phyloP scores from a whole-genome alignment of 1,284 basidiomycete genomes.

The Ustilago crameri region DNA sequence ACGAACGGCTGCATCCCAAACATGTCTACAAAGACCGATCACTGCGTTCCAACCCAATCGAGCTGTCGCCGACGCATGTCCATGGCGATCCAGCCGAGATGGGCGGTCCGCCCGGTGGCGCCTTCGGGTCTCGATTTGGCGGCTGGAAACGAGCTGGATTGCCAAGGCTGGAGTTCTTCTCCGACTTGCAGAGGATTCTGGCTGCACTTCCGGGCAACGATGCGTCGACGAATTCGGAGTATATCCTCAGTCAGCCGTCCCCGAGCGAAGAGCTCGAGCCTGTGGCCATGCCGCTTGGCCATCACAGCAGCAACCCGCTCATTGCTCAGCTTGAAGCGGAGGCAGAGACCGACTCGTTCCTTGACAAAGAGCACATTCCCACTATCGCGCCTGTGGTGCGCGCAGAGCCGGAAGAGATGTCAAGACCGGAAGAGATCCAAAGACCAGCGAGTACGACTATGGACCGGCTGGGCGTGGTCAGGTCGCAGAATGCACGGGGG shows the following conservation, averaged over 20 bases:
- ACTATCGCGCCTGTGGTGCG: background rate
- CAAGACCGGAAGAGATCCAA: background rate
- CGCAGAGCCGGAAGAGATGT: background rate
- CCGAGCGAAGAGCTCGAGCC: constrained; percentile 16
- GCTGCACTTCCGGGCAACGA: constrained; percentile 42
- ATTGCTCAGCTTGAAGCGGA: constrained; percentile 39
- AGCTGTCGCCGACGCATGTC: constrained; percentile 42
- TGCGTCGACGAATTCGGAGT: constrained; percentile 24
- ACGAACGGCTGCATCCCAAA: constrained; percentile 47
- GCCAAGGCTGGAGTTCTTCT: constrained; percentile 50
- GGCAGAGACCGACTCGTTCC: constrained; percentile 23
- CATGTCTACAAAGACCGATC: constrained; percentile 46
- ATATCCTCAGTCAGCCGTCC: constrained; percentile 22
- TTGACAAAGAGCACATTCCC: constrained; percentile 26
- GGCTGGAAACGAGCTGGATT: constrained; percentile 46
- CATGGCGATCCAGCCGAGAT: constrained; percentile 41
- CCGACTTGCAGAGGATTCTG: constrained; percentile 36
- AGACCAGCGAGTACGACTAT: background rate
- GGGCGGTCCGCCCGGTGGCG: constrained; percentile 29
- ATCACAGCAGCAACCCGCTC: constrained; percentile 22
- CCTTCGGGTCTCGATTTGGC: constrained; percentile 33
- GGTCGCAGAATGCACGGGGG: background rate
- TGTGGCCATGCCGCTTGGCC: constrained; percentile 38
- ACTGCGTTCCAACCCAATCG: constrained; percentile 32
- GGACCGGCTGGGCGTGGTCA: constrained; percentile 1